Conservation (phyloP, 2,329 filamentous ascomycete genomes). For the Neobulgaria alba region DNA sequence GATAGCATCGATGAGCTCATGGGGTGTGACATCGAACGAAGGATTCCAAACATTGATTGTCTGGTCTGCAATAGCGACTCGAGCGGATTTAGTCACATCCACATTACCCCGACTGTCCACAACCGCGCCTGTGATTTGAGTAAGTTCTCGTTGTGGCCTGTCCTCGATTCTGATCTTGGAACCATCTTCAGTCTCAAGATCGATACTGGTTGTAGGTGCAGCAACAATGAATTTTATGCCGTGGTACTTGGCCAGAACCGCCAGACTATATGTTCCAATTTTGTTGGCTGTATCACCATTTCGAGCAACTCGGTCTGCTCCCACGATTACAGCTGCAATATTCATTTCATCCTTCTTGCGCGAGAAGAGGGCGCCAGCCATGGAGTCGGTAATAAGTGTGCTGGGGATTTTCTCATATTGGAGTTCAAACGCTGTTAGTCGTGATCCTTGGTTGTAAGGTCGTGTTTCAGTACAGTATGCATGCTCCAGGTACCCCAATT, state of each 20-base stretch:
- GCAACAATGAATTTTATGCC: conserved; percentile 92
- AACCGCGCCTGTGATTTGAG: conserved; percentile 70
- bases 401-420: conserved; percentile 86
- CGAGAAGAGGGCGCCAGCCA: conserved; percentile 79
- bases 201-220: conserved; percentile 89
- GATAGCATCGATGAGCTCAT: conserved; percentile 81
- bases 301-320: conserved; percentile 87
- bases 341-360: conserved; percentile 52
- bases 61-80: conserved; percentile 69
- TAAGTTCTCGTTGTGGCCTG: conserved; percentile 72
- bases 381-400: conserved; percentile 90
- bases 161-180: conserved; percentile 84
- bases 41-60: conserved; percentile 91
- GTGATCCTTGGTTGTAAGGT: conserved; percentile 95
- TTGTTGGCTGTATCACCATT: conserved; percentile 99
- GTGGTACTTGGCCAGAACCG: conserved; percentile 82
- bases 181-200: conserved; percentile 70
- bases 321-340: conserved; percentile 83
- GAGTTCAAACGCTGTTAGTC: conserved; percentile 93
- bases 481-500: conserved; percentile 58
- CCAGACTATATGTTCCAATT: conserved; percentile 88
- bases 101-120: conserved; percentile 55
- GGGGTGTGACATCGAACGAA: conserved; percentile 90
- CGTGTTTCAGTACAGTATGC: conserved; percentile 96
- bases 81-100: conserved; percentile 53